Conservation (phyloP, 371 early-diverging fungal genomes). For the Mortierella sp. region DNA sequence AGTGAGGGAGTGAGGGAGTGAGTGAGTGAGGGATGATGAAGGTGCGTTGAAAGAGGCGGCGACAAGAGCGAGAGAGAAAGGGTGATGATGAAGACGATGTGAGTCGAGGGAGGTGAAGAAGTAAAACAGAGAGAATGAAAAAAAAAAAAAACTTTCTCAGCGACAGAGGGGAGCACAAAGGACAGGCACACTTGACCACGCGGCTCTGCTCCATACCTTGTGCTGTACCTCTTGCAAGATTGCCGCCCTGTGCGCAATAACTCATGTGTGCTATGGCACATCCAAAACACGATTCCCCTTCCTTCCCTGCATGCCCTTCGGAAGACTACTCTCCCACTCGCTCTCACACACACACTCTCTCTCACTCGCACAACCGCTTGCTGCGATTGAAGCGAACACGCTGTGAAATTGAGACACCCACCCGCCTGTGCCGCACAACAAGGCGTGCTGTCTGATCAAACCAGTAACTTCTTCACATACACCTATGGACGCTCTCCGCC, state of each 20-base stretch:
- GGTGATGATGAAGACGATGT: not conserved
- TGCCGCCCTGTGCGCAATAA: conserved; percentile 3
- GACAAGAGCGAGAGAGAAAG: not conserved
- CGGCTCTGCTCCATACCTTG: not conserved
- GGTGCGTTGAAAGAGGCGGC: not conserved
- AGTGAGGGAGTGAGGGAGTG: not conserved
- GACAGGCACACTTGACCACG: not conserved
- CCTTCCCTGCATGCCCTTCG: not conserved
- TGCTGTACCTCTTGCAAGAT: not conserved
- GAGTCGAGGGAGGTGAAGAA: not conserved
- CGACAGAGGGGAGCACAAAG: not conserved
- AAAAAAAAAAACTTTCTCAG: not conserved
- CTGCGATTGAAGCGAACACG: too few species aligned
- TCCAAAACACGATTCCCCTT: not conserved
- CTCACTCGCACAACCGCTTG: too few species aligned
- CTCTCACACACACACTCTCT: too few species aligned
- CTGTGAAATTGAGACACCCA: too few species aligned
- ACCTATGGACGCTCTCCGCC: not conserved
- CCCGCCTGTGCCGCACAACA: too few species aligned
- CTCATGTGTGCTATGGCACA: not conserved
- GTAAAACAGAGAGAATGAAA: not conserved
- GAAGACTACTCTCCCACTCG: too few species aligned
- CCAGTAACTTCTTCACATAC: not conserved
- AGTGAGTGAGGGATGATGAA: not conserved
- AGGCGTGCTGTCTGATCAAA: too few species aligned